Percentiles rank a stretch among this genome's conserved stretches.
phyloP scores from a whole-genome alignment of 306 rosid species.

The Amphicarpaea edgeworthii region DNA sequence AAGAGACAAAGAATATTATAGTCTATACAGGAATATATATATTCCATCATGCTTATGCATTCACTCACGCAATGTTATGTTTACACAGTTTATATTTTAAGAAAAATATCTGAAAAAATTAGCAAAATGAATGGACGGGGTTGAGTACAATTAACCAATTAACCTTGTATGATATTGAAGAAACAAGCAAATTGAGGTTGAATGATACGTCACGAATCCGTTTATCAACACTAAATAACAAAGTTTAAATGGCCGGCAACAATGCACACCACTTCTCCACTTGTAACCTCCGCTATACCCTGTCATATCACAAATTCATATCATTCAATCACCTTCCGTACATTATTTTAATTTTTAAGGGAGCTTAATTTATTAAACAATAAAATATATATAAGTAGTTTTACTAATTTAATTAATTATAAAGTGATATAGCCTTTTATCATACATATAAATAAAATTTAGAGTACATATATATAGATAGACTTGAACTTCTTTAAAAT shows the following conservation, averaged over 20 bases:
- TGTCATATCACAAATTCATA: slow-evolving; percentile 4
- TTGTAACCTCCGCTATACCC: slow-evolving; percentile 17
- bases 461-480: not conserved
- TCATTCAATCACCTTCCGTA: not conserved
- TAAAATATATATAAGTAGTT: not conserved
- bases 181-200: not conserved
- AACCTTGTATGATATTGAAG: not conserved
- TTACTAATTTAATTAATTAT: not conserved
- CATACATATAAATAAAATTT: not conserved
- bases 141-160: not conserved
- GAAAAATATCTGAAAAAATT: not conserved
- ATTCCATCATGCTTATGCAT: not conserved
- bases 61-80: not conserved
- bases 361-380: not conserved
- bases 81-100: not conserved
- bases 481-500: not conserved
- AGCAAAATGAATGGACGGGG: not conserved
- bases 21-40: slow-evolving; percentile 47
- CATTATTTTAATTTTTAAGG: not conserved
- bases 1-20: too few species aligned
- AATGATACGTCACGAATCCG: not conserved
- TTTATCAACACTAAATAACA: not conserved
- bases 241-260: slow-evolving; percentile 46
- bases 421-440: not conserved
- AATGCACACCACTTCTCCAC: not conserved